phyloP scores from a whole-genome alignment of 306 rosid genomes.

The Sindora glabra region DNA sequence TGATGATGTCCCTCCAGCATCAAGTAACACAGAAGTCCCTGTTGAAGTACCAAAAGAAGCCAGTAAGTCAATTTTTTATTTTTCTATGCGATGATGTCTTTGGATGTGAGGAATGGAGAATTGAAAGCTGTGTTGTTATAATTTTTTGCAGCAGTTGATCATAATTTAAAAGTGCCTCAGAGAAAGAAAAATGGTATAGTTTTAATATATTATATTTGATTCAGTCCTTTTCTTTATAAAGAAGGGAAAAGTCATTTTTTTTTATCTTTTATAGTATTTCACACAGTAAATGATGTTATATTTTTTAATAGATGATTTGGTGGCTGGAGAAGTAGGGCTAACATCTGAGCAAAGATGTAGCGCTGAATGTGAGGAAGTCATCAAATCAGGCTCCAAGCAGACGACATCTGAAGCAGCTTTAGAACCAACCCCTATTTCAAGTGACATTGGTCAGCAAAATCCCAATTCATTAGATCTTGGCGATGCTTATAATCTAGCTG shows the following conservation, averaged over 20 bases:
- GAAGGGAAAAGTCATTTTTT: neutral
- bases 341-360: conserved; percentile 18
- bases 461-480: conserved; percentile 64
- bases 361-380: conserved; percentile 26
- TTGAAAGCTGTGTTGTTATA: neutral
- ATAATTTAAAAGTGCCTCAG: neutral
- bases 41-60: conserved; percentile 37
- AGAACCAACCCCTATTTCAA: conserved; percentile 32
- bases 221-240: neutral
- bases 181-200: neutral
- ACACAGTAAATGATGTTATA: neutral
- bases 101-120: neutral
- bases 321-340: conserved; percentile 24
- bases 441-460: conserved; percentile 44
- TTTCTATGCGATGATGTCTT: neutral
- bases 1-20: conserved; percentile 18
- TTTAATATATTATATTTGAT: neutral
- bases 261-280: neutral
- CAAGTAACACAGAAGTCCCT: conserved; percentile 22
- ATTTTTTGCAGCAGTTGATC: conserved; percentile 10
- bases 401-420: conserved; percentile 44
- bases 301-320: conserved; percentile 21
- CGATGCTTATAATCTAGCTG: conserved; percentile 85
- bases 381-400: conserved; percentile 24
- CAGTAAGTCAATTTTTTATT: conserved; percentile 44